A percentile compares a stretch with the other conserved stretches of the same genome.
Conservation (phyloP, 441 rosid genomes). For the Mallotus repandus region DNA sequence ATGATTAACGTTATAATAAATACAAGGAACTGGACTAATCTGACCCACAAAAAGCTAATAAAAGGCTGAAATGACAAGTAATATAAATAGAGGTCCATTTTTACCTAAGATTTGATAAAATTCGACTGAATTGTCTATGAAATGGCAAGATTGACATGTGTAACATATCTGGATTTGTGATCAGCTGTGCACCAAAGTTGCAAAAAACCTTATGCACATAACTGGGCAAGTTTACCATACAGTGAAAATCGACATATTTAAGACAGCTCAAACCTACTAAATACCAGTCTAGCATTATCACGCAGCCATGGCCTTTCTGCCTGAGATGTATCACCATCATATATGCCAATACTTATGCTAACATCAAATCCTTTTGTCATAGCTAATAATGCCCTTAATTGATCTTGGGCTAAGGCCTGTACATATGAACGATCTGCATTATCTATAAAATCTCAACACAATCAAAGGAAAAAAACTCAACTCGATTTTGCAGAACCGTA, state of each 20-base stretch:
- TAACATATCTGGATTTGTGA: slow-evolving; percentile 98
- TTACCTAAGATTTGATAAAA: slow-evolving; percentile 85
- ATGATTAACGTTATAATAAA: background rate
- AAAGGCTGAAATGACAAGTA: background rate
- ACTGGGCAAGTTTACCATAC: slow-evolving; percentile 5
- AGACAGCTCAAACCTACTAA: slow-evolving; percentile 17
- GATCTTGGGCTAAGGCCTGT: slow-evolving; percentile 99
- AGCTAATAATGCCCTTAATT: slow-evolving; percentile 63
- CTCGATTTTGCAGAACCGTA: background rate
- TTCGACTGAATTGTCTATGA: slow-evolving; percentile 73
- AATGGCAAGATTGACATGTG: slow-evolving; percentile 84
- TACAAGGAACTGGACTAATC: background rate
- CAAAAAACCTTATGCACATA: slow-evolving; percentile 27
- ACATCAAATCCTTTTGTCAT: slow-evolving; percentile 51
- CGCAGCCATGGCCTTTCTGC: slow-evolving; percentile 69
- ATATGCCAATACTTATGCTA: slow-evolving; percentile 66
- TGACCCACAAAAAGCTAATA: background rate
- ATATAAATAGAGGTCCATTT: slow-evolving; percentile 5
- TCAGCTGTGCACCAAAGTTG: slow-evolving; percentile 55
- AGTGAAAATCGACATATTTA: slow-evolving; percentile 13
- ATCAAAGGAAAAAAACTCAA: background rate
- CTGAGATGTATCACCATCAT: slow-evolving; percentile 90
- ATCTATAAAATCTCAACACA: slow-evolving; percentile 11
- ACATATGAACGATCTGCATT: slow-evolving; percentile 27
- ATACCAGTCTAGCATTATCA: slow-evolving; percentile 82